phyloP scores from a whole-genome alignment of 257 asterid species.

The Gynochthodes officinalis region DNA sequence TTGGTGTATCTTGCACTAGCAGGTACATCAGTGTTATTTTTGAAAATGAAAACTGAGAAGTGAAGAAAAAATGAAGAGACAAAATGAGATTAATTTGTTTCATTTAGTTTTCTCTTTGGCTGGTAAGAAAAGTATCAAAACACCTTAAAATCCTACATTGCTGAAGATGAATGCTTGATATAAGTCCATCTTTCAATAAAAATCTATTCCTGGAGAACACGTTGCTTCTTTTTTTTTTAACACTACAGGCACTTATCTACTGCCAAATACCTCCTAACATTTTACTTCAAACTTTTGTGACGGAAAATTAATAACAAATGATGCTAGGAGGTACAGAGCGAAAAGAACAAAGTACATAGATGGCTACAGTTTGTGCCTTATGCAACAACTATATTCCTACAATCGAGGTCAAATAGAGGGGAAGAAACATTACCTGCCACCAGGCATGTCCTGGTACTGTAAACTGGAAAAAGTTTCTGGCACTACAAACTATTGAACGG shows the following conservation, averaged over 20 bases:
- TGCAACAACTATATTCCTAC: not conserved
- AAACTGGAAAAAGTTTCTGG: slow-evolving; percentile 89
- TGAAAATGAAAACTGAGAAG: not conserved
- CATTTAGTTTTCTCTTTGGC: not conserved
- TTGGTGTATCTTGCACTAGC: not conserved
- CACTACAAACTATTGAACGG: slow-evolving; percentile 97
- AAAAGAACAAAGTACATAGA: not conserved
- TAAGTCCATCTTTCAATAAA: not conserved
- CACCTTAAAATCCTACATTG: not conserved
- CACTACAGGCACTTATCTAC: not conserved
- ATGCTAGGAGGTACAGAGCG: not conserved
- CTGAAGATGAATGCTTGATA: not conserved
- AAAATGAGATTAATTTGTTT: not conserved
- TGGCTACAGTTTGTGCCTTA: not conserved
- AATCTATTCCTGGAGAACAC: not conserved
- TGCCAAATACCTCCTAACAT: not conserved
- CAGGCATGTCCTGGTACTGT: slow-evolving; percentile 94
- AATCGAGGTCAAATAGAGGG: not conserved
- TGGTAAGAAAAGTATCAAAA: not conserved
- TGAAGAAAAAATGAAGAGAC: not conserved
- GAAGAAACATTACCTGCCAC: slow-evolving; percentile 77
- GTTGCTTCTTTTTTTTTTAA: not conserved
- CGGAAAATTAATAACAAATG: not conserved
- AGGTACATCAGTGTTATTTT: not conserved
- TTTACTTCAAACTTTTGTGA: not conserved